These are phyloP conservation scores for Dactylellina parvicollis DNA, from an alignment of 2,329 filamentous ascomycete species.

Conservation along the genomic window DNA sequence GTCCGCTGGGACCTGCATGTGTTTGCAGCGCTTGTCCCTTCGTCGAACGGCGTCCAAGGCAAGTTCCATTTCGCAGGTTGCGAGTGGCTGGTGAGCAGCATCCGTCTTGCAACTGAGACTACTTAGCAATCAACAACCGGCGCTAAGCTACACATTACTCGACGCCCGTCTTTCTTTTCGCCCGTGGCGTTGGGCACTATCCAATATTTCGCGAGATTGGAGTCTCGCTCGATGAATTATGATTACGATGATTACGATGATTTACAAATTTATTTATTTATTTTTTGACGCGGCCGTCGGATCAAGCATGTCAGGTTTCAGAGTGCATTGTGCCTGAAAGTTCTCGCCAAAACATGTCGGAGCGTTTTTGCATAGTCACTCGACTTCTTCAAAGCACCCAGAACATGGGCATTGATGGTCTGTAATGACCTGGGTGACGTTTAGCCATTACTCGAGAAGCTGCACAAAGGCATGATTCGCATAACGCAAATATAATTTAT, in stretches of 20 bases:
- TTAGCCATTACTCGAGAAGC: constrained; percentile 4
- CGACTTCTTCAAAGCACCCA: background rate
- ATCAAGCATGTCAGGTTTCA: constrained; percentile 48
- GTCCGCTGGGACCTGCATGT: constrained; percentile 23
- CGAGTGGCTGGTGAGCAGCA: constrained; percentile 9
- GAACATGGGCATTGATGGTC: constrained; percentile 12
- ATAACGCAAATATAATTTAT: too few species aligned
- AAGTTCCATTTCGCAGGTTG: background rate
- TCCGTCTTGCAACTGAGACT: constrained; percentile 37
- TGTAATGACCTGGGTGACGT: constrained; percentile 19
- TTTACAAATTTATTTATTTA: background rate
- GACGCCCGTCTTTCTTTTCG: background rate
- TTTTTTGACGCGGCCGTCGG: constrained; percentile 7
- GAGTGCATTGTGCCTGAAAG: constrained; percentile 46
- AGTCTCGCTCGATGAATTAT: constrained; percentile 4
- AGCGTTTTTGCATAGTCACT: constrained; percentile 38
- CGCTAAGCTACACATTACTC: constrained; percentile 25
- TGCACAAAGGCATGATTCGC: constrained; percentile 10
- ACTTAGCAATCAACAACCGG: constrained; percentile 40
- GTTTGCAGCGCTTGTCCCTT: constrained; percentile 49
- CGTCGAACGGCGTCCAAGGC: constrained; percentile 30
- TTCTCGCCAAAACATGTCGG: constrained; percentile 24
- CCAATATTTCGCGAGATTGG: constrained; percentile 16
- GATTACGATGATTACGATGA: background rate
- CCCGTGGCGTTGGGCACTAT: background rate